A percentile compares a stretch with the other conserved stretches of the same genome.
These are phyloP conservation scores for Peronospora belbahrii DNA, from an alignment of 352 stramenopile species.

Conservation along the genomic window DNA sequence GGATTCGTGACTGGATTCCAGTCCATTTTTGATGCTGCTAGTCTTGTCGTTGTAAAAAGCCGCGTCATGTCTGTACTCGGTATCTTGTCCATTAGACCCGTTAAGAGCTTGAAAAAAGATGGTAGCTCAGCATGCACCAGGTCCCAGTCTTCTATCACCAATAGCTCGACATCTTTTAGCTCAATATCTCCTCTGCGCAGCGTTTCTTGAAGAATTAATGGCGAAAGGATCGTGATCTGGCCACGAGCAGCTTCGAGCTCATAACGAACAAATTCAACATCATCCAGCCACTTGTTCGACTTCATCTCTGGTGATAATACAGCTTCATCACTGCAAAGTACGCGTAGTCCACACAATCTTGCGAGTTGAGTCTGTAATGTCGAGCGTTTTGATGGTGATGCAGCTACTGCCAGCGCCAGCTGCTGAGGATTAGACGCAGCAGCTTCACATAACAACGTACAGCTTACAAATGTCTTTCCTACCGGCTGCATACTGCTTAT, in stretches of 20 bases:
- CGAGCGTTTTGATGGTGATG: conserved; percentile 21
- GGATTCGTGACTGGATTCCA: conserved; percentile 38
- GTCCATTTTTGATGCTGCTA: conserved; percentile 45
- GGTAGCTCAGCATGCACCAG: conserved; percentile 52
- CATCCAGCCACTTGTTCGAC: conserved; percentile 18
- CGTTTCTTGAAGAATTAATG: conserved; percentile 31
- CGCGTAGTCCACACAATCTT: conserved; percentile 32
- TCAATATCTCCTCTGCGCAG: conserved; percentile 26
- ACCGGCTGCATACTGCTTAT: conserved; percentile 46
- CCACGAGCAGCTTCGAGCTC: conserved; percentile 19
- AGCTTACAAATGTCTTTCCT: conserved; percentile 67
- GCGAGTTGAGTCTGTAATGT: conserved; percentile 34
- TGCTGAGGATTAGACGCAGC: conserved; percentile 7
- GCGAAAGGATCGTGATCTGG: conserved; percentile 41
- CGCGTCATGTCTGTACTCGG: conserved; percentile 7
- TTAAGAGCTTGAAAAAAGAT: conserved; percentile 46
- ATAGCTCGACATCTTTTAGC: conserved; percentile 28
- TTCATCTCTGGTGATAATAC: neutral
- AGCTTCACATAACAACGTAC: conserved; percentile 41
- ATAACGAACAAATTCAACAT: conserved; percentile 7
- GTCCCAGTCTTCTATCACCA: conserved; percentile 64
- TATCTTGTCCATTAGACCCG: conserved; percentile 9
- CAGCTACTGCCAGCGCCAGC: conserved; percentile 36
- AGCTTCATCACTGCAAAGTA: conserved; percentile 30
- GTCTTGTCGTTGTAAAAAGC: conserved; percentile 54